Conservation (phyloP, 2,329 filamentous ascomycete species). For the Mycosphaerella sp. region DNA sequence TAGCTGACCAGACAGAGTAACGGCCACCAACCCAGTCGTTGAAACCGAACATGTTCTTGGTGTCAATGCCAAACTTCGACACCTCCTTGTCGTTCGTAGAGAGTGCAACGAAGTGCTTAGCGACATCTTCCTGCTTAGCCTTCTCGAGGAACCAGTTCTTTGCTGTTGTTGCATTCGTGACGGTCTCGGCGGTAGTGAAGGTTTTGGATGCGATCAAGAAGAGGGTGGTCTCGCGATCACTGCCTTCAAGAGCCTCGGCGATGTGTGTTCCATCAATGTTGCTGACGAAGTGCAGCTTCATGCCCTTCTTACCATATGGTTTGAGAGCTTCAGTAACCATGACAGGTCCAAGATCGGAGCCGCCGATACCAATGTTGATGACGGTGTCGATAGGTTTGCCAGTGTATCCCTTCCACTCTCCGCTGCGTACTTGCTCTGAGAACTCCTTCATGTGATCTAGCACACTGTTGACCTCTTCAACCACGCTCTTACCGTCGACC, state of each 20-base stretch:
- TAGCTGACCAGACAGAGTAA: slow-evolving; percentile 98
- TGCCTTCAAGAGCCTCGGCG: slow-evolving; percentile 80
- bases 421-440: slow-evolving; percentile 86
- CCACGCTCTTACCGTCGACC: slow-evolving; percentile 88
- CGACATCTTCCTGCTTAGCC: slow-evolving; percentile 67
- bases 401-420: slow-evolving; percentile 93
- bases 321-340: slow-evolving; percentile 99
- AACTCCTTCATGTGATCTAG: slow-evolving; percentile 98
- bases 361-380: slow-evolving; percentile 96
- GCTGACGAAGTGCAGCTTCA: slow-evolving; percentile 95
- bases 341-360: slow-evolving; percentile 94
- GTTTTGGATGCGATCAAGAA: slow-evolving; percentile 99
- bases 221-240: slow-evolving; percentile 95
- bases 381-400: slow-evolving; percentile 97
- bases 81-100: slow-evolving; percentile 95
- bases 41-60: slow-evolving; percentile 99
- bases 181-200: slow-evolving; percentile 97
- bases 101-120: slow-evolving; percentile 97
- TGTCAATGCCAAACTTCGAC: slow-evolving; percentile 97
- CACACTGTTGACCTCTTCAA: slow-evolving; percentile 85
- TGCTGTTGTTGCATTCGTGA: slow-evolving; percentile 92
- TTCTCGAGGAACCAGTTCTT: slow-evolving; percentile 93
- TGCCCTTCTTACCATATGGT: slow-evolving; percentile 77
- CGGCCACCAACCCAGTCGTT: slow-evolving; percentile 97
- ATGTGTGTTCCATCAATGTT: slow-evolving; percentile 99